These are phyloP conservation scores for Tricholoma sp. DNA, from an alignment of 768 basidiomycete species.

Conservation along the genomic window DNA sequence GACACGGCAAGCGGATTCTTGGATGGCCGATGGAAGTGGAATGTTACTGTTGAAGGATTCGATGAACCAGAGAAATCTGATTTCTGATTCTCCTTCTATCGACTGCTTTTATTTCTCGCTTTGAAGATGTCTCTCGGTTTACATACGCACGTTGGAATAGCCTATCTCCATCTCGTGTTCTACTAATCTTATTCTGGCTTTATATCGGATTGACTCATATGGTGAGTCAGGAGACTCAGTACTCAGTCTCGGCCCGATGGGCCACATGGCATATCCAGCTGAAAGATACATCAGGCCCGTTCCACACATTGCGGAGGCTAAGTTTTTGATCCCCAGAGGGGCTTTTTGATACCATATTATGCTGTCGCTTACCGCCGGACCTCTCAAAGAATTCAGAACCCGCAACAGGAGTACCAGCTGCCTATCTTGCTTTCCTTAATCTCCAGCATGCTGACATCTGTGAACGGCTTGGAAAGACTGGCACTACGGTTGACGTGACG, in stretches of 20 bases:
- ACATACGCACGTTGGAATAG: background rate
- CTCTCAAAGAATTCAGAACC: background rate
- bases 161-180: background rate
- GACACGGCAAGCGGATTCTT: constrained; percentile 90
- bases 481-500: constrained; percentile 27
- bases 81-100: background rate
- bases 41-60: constrained; percentile 64
- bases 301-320: too few relatives aligned
- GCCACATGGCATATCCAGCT: too few relatives aligned
- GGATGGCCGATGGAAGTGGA: constrained; percentile 86
- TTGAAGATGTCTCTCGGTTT: background rate
- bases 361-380: too few relatives aligned
- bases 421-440: constrained; percentile 33
- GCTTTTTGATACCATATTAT: too few relatives aligned
- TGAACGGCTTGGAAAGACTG: constrained; percentile 27
- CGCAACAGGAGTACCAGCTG: constrained; percentile 25
- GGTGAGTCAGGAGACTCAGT: too few relatives aligned
- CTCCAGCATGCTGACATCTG: constrained; percentile 29
- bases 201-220: too few relatives aligned
- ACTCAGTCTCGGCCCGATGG: too few relatives aligned
- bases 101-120: background rate
- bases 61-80: constrained; percentile 42
- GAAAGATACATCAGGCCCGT: too few relatives aligned
- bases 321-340: too few relatives aligned
- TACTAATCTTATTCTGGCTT: background rate